Base-by-base conservation (phyloP, 2,329 filamentous ascomycete genomes). In the Aspergillus sp. region DNA sequence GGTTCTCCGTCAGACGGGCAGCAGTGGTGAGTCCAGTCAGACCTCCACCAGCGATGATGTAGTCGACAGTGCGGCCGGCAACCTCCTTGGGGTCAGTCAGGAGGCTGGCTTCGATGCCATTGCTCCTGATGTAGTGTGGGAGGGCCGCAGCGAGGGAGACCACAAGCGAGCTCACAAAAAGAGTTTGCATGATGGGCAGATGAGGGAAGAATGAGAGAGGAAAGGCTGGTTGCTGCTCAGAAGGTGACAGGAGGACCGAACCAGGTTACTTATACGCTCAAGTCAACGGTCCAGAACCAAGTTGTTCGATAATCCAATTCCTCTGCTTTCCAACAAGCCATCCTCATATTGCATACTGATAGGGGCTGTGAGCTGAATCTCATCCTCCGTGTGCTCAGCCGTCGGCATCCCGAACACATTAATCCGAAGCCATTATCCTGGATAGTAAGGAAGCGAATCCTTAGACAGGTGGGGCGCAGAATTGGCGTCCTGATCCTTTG, bases 21-120 rank as follows among this genome's bases (percentile, higher is more conserved):
- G 72, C 66, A n/a, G 71, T 58, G 1, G 70, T 71, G 3, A 75
- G 61, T 15, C 72, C 72, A 5, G 71, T 66, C 49, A 70, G 47
- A 32, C 72, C 72, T 50, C 72, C 70, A 8, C 72, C 72, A 21
- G 69, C 70, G 41, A 75, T 67, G 19, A 75, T 59, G 62, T 75
- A 75, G 62, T 75, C 71, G 56, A 62, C 70, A 1, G 59, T 63
- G 15, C 60, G 57, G 5, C 54, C 58, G 11, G 63, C 38, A 4
- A 69, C 57, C 41, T 68, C 36, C 11, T 54, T 59, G 21, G 66
- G 67, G 17, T 69, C 61, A 30, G 54, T 51, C 15, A 57, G 42
- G 5, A 61, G 55, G 13, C 19, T 50, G 3, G 55, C 10, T 39
- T 57, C 44, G 17, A 57, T 17, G 55, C 39, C 42, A n/a, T 25